Evolutionary conservation across 441 rosid genomes (phyloP).

Genomic region (Brassica hybrid): DNA sequence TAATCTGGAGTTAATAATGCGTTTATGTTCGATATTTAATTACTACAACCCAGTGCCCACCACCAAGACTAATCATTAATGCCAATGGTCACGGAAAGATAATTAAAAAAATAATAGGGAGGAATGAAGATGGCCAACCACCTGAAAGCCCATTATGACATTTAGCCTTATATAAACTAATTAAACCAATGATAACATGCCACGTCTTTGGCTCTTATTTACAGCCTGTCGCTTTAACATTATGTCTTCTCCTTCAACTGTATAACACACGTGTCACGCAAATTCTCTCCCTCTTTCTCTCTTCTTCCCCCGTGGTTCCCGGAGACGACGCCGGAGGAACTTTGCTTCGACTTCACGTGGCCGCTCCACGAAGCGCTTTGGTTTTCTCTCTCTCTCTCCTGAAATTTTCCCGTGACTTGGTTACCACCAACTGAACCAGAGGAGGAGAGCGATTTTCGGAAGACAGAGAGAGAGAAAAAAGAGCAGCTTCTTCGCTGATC

Average conservation of each 20-base stretch:
- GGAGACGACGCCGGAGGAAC: constrained; percentile 41
- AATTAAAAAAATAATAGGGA: not conserved
- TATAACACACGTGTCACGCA: constrained; percentile 44
- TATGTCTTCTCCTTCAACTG: constrained; percentile 29
- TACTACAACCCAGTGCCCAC: not conserved
- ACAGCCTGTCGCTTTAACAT: constrained; percentile 40
- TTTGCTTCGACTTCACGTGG: constrained; percentile 43
- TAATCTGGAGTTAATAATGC: constrained; percentile 22
- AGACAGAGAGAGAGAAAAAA: constrained; percentile 23
- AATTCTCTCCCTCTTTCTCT: not conserved
- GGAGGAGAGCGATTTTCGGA: constrained; percentile 46
- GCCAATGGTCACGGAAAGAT: not conserved
- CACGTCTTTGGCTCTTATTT: constrained; percentile 19
- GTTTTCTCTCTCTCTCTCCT: constrained; percentile 7
- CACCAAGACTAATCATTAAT: constrained; percentile 23
- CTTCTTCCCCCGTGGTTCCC: constrained; percentile 35
- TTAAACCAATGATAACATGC: not conserved
- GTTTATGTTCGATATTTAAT: constrained; percentile 15
- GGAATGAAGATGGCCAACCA: constrained; percentile 36
- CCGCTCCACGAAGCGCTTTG: constrained; percentile 32
- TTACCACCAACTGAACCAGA: constrained; percentile 21
- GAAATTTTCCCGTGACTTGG: not conserved
- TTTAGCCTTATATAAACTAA: not conserved
- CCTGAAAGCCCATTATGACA: constrained; percentile 31
- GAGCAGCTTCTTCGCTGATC: constrained; percentile 30